Conservation (phyloP, 345 rosid genomes). For the Capsella bursapastoris region DNA sequence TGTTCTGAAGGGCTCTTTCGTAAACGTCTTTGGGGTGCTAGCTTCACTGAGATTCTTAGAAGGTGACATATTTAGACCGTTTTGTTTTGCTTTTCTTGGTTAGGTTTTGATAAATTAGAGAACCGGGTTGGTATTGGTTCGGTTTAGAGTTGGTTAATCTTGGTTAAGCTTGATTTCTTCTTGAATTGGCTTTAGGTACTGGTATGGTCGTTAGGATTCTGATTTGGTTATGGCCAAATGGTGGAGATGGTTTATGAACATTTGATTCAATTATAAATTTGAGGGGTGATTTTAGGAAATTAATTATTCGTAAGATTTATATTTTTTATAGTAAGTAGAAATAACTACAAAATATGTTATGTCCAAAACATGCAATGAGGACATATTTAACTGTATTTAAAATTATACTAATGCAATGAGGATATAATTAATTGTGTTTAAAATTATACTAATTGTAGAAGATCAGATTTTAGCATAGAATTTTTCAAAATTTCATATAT, state of each 20-base stretch:
- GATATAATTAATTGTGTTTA: too few species aligned
- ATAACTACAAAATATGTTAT: background rate
- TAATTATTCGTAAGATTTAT: slow-evolving; percentile 3
- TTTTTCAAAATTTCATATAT: background rate
- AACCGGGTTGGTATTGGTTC: background rate
- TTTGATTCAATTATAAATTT: background rate
- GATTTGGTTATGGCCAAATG: background rate
- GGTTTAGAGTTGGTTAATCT: background rate
- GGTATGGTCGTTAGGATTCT: background rate
- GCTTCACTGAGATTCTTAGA: slow-evolving; percentile 63
- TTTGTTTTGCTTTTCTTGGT: background rate
- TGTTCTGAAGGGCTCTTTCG: slow-evolving; percentile 75
- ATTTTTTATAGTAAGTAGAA: background rate
- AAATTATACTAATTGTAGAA: background rate
- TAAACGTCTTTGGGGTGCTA: slow-evolving; percentile 78
- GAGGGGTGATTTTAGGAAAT: background rate
- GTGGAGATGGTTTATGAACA: background rate
- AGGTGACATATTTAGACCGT: slow-evolving; percentile 48
- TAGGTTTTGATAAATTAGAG: background rate
- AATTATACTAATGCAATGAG: background rate
- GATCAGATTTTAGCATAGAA: background rate
- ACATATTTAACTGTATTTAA: background rate
- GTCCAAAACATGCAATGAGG: background rate
- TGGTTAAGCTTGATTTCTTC: background rate
- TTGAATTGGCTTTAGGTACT: background rate